Evolutionary conservation across 176 grass and related monocot species (phyloP).

Genomic region (Oryza meridionalis): DNA sequence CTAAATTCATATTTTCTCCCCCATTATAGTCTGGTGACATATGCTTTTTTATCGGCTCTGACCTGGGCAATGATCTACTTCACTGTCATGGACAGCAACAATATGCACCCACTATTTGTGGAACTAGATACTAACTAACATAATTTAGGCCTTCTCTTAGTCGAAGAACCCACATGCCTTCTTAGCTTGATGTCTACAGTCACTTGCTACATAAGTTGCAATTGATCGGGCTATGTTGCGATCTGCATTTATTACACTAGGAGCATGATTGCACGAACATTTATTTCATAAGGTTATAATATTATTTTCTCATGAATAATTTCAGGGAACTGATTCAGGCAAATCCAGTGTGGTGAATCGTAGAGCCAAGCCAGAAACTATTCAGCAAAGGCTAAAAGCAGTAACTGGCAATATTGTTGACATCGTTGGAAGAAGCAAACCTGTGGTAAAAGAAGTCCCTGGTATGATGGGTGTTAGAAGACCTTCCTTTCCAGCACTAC

Average conservation of each 20-base stretch:
- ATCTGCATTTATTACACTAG: slow-evolving; percentile 8
- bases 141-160: neutral
- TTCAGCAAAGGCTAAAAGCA: slow-evolving; percentile 51
- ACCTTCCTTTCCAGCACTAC: slow-evolving; percentile 50
- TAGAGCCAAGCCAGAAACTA: slow-evolving; percentile 47
- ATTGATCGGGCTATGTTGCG: neutral
- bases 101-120: slow-evolving; percentile 11
- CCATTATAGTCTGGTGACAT: neutral
- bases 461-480: slow-evolving; percentile 41
- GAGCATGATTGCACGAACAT: slow-evolving; percentile 1
- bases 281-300: slow-evolving; percentile 38
- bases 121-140: slow-evolving; percentile 7
- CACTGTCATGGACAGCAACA: slow-evolving; percentile 7
- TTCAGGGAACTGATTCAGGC: slow-evolving; percentile 47
- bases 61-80: slow-evolving; percentile 21
- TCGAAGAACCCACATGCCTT: neutral
- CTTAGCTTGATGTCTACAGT: slow-evolving; percentile 14
- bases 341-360: slow-evolving; percentile 37
- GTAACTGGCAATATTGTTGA: slow-evolving; percentile 33
- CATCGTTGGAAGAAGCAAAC: slow-evolving; percentile 38
- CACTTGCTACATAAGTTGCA: neutral
- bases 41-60: slow-evolving; percentile 7
- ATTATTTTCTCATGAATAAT: slow-evolving; percentile 40
- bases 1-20: neutral
- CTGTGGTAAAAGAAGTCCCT: slow-evolving; percentile 30